A percentile compares a stretch with the other conserved stretches of the same genome.
Conservation (phyloP, 1,139 yeast genomes). For the Yamadazyma trypodendri region DNA sequence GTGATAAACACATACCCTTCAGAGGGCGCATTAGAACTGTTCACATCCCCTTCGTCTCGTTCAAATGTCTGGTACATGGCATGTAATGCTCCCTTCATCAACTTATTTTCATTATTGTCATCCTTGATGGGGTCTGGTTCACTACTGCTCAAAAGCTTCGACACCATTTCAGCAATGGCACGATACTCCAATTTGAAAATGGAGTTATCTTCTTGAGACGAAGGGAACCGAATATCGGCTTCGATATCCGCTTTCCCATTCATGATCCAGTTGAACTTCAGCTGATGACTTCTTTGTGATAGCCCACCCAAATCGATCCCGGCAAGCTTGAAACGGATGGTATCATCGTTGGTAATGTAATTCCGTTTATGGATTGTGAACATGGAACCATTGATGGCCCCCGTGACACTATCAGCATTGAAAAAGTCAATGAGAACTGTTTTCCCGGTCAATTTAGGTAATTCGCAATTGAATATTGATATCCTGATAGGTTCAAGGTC, state of each 20-base stretch:
- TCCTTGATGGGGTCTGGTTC: conserved; percentile 14
- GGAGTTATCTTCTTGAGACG: conserved; percentile 25
- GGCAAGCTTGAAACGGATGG: conserved; percentile 63
- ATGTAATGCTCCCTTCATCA: conserved; percentile 42
- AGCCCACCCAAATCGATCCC: conserved; percentile 55
- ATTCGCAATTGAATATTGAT: conserved; percentile 62
- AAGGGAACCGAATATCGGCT: conserved; percentile 71
- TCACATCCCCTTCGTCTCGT: conserved; percentile 6
- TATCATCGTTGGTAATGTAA: conserved; percentile 26
- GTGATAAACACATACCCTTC: conserved; percentile 63
- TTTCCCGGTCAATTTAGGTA: conserved; percentile 58
- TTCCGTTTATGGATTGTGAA: conserved; percentile 66
- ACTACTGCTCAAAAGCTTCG: conserved; percentile 25
- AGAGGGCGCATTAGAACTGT: conserved; percentile 6
- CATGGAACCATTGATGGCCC: conserved; percentile 70
- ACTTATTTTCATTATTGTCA: conserved; percentile 24
- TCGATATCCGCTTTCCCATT: conserved; percentile 68
- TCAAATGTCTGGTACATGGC: conserved; percentile 45
- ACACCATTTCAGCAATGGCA: conserved; percentile 25
- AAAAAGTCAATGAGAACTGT: conserved; percentile 63
- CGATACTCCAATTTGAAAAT: conserved; percentile 22
- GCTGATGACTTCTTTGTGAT: conserved; percentile 32
- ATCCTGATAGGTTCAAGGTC: conserved; percentile 41
- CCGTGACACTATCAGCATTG: conserved; percentile 68
- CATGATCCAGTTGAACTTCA: conserved; percentile 67